Evolutionary conservation across 1,284 basidiomycete genomes (phyloP).

Genomic region (Neonothopanus nambi): DNA sequence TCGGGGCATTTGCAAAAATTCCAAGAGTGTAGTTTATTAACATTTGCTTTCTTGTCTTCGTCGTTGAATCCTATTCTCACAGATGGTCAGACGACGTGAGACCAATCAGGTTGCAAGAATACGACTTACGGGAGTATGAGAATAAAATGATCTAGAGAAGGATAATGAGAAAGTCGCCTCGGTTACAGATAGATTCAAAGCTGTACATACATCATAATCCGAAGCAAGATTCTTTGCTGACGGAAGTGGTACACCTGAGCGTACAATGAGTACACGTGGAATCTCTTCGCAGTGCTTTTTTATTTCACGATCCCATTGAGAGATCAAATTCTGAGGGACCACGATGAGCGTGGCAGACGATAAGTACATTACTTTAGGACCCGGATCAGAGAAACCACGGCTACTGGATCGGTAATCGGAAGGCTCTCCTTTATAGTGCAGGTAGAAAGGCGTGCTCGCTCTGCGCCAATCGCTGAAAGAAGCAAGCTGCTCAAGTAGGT

Average conservation of each 20-base stretch:
- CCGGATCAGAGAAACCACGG: constrained; percentile 28
- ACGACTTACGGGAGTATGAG: constrained; percentile 65
- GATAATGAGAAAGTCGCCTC: neutral
- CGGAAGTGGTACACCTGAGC: constrained; percentile 52
- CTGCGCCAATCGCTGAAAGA: neutral
- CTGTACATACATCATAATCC: constrained; percentile 67
- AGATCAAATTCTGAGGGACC: constrained; percentile 73
- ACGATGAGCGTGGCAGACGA: constrained; percentile 77
- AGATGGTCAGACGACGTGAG: neutral
- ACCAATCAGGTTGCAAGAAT: neutral
- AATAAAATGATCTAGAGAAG: constrained; percentile 68
- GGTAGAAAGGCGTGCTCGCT: constrained; percentile 7
- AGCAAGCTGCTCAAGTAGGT: neutral
- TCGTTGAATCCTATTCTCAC: constrained; percentile 37
- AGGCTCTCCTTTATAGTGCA: constrained; percentile 40
- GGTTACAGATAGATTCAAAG: neutral
- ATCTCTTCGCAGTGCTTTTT: constrained; percentile 68
- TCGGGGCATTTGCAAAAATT: constrained; percentile 52
- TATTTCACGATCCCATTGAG: constrained; percentile 82
- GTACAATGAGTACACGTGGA: constrained; percentile 58
- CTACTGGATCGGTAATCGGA: constrained; percentile 27
- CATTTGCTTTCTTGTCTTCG: constrained; percentile 42
- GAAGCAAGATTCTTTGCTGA: constrained; percentile 56
- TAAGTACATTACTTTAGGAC: constrained; percentile 63
- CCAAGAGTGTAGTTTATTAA: constrained; percentile 41